These are phyloP conservation scores for Skeletonema potamos DNA, from an alignment of 108 stramenopile species.

Conservation along the genomic window DNA sequence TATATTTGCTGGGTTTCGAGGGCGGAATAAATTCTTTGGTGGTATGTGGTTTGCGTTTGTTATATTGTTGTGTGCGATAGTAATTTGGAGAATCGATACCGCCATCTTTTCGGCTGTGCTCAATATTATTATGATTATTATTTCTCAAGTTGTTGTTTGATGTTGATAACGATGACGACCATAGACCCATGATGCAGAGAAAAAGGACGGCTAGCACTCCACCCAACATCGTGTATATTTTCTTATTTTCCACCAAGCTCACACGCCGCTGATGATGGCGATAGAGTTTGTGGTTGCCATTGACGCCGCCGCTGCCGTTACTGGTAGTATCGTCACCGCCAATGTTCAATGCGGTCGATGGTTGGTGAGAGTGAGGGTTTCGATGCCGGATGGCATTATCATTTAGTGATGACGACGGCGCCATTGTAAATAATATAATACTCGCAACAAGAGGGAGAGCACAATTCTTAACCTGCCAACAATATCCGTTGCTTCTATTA, in stretches of 20 bases:
- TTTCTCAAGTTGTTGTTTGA: background rate
- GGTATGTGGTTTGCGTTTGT: background rate
- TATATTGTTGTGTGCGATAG: background rate
- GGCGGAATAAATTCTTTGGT: background rate
- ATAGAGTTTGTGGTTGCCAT: background rate
- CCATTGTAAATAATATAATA: background rate
- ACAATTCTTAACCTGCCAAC: background rate
- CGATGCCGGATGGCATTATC: background rate
- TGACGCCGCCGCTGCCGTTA: background rate
- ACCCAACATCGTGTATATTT: conserved; percentile 8
- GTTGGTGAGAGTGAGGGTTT: background rate
- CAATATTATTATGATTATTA: background rate
- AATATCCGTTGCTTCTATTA: too few species aligned
- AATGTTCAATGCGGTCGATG: background rate
- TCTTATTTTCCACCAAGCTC: background rate
- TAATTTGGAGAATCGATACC: background rate
- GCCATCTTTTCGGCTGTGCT: too few species aligned
- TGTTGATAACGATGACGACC: background rate
- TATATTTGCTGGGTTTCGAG: background rate
- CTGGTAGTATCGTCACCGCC: background rate
- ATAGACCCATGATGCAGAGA: conserved; percentile 23
- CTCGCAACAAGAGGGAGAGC: background rate
- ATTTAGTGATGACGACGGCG: background rate
- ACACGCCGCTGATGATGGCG: background rate
- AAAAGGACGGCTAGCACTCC: conserved; percentile 6